These are phyloP conservation scores for Coemansia sp. DNA, from an alignment of 192 early-diverging fungal genomes.

Conservation along the genomic window DNA sequence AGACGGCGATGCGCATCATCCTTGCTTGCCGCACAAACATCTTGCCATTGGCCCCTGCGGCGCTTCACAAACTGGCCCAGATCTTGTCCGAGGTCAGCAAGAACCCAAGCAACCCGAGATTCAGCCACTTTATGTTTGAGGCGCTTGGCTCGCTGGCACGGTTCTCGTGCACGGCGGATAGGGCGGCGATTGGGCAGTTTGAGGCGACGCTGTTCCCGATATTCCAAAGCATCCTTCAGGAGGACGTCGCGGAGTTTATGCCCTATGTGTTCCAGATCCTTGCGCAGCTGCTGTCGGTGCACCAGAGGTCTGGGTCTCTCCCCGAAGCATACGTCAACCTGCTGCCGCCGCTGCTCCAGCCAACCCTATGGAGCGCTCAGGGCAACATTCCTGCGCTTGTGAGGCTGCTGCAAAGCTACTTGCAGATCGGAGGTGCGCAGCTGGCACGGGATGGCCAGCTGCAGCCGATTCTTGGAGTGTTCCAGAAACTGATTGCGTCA, in stretches of 20 bases:
- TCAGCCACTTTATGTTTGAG: constrained; percentile 98
- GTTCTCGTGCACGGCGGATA: constrained; percentile 77
- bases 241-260: constrained; percentile 89
- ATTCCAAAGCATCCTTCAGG: constrained; percentile 85
- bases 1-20: constrained; percentile 85
- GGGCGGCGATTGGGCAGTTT: constrained; percentile 72
- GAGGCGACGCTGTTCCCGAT: constrained; percentile 85
- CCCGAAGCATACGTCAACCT: constrained; percentile 74
- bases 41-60: constrained; percentile 67
- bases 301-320: constrained; percentile 61
- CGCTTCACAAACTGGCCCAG: constrained; percentile 73
- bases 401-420: constrained; percentile 81
- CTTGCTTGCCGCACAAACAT: constrained; percentile 76
- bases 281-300: constrained; percentile 82
- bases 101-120: constrained; percentile 97
- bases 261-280: constrained; percentile 98
- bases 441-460: constrained; percentile 75
- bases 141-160: constrained; percentile 83
- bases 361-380: constrained; percentile 84
- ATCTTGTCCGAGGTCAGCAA: constrained; percentile 83
- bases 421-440: constrained; percentile 70
- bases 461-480: constrained; percentile 87
- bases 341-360: constrained; percentile 78
- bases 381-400: constrained; percentile 96
- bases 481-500: constrained; percentile 87